These are phyloP conservation scores for Durio zibethinus DNA, from an alignment of 345 rosid genomes.

Conservation along the genomic window DNA sequence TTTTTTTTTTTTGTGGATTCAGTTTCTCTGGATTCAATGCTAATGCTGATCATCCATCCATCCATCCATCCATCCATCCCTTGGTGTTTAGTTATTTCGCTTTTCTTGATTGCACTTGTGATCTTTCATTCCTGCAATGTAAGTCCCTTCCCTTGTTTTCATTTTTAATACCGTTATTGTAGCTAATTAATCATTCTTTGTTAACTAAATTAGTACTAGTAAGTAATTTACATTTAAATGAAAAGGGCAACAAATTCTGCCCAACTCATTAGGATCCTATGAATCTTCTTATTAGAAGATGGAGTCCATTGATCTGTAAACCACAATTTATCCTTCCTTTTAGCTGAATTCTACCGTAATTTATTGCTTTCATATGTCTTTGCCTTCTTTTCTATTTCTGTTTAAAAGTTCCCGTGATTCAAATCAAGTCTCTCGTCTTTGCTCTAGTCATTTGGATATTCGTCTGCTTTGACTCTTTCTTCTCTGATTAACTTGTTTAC, in stretches of 20 bases:
- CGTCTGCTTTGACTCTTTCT: neutral
- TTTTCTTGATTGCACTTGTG: no score
- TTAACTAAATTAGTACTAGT: neutral
- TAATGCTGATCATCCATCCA: neutral
- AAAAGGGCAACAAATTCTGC: neutral
- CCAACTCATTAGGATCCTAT: no score
- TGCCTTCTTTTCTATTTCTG: neutral
- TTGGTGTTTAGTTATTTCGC: no score
- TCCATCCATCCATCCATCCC: no score
- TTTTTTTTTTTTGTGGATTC: neutral
- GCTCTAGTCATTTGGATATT: neutral
- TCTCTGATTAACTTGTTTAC: neutral
- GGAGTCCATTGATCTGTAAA: conserved; percentile 1
- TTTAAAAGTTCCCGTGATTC: neutral
- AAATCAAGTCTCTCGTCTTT: neutral
- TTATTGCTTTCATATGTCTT: neutral
- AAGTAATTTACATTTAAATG: neutral
- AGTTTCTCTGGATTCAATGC: neutral
- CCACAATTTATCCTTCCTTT: neutral
- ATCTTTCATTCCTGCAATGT: neutral
- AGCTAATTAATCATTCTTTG: neutral
- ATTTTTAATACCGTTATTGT: neutral
- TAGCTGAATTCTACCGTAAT: neutral
- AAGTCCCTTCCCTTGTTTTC: neutral
- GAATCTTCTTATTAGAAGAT: neutral